Evolutionary conservation across 2,329 filamentous ascomycete genomes (phyloP), one percentile per base, ranked within the genome.

Genomic region (Fusarium aywerte): DNA sequence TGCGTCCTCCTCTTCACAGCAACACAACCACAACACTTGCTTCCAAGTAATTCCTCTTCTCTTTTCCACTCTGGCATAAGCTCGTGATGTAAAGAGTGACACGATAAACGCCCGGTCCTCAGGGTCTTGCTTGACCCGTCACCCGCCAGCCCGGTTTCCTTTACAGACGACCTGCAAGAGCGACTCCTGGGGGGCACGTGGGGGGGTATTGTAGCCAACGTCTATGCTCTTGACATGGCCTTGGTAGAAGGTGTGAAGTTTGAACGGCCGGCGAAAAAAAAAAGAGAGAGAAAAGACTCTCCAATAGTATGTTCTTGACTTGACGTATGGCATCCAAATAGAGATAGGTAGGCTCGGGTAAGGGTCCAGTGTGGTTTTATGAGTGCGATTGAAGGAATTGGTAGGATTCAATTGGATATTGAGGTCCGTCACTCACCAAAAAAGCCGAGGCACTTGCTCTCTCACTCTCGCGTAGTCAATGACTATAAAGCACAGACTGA

Each of bases 101-200:
- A 69, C 66, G 69, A 67, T 66, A 65, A 56, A 53, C 42, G 48
- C 52, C 67, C 54, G 51, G 61, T 50, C 49, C 56, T 55, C 59
- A 65, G 59, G 67, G 59, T 56, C 65, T 65, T 54, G 39, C 63
- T 62, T 62, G 40, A 49, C 57, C 53, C 62, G 53, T 73, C 68
- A 70, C 61, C 70, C 64, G 68, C 71, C 66, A 62, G 44, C 51
- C 39, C 58, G 51, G 44, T 36, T 40, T 32, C 39, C 44, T 63
- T 35, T 38, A 49, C 54, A 48, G 54, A 62, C 55, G 35, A 57
- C 68, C 48, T 57, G 58, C 66, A 45, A 73, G 53, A 50, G 58
- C 64, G 60, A 67, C 68, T 73, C 66, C 40, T 53, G 44, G 16
- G 49, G 68, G 58, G 70, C 70, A 73, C 70, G 70, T 73, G 70